These are phyloP conservation scores for Geosmithia flava DNA, from an alignment of 2,329 filamentous ascomycete genomes.

Conservation along the genomic window DNA sequence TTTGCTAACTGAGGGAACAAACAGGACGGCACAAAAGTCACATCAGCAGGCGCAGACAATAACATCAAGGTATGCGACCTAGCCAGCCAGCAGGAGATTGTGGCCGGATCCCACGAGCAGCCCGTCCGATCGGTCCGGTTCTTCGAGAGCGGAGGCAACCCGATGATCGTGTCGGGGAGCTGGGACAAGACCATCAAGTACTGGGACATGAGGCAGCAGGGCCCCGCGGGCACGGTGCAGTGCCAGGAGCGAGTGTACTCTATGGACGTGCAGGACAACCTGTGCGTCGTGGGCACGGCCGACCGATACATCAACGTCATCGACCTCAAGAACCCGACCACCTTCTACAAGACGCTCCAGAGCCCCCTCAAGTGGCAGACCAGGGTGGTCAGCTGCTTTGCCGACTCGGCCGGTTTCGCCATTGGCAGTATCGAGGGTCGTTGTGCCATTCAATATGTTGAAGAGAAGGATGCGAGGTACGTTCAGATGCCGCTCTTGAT, in stretches of 20 bases:
- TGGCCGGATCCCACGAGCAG: constrained; percentile 76
- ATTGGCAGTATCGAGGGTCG: constrained; percentile 94
- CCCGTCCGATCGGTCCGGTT: constrained; percentile 70
- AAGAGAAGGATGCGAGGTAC: constrained; percentile 79
- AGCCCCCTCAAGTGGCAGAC: constrained; percentile 99
- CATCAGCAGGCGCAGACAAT: constrained; percentile 84
- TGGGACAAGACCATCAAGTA: constrained; percentile 90
- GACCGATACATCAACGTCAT: constrained; percentile 95
- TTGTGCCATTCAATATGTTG: constrained; percentile 96
- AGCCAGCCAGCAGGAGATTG: constrained; percentile 48
- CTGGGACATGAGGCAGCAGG: constrained; percentile 63
- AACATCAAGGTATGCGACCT: constrained; percentile 82
- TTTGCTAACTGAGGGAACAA: too few species aligned
- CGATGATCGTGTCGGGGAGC: constrained; percentile 83
- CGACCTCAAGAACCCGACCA: constrained; percentile 75
- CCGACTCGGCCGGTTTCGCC: constrained; percentile 81
- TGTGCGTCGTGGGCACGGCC: constrained; percentile 85
- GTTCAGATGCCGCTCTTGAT: constrained; percentile 7
- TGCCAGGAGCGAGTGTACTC: constrained; percentile 76
- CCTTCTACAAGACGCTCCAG: constrained; percentile 93
- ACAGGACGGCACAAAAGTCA: constrained; percentile 85
- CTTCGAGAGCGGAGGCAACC: constrained; percentile 57
- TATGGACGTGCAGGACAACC: constrained; percentile 79
- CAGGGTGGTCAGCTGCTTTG: constrained; percentile 86
- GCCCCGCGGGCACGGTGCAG: constrained; percentile 51